Evolutionary conservation across 176 grass and related monocot genomes (phyloP).

Genomic region (Ananas comosus): DNA sequence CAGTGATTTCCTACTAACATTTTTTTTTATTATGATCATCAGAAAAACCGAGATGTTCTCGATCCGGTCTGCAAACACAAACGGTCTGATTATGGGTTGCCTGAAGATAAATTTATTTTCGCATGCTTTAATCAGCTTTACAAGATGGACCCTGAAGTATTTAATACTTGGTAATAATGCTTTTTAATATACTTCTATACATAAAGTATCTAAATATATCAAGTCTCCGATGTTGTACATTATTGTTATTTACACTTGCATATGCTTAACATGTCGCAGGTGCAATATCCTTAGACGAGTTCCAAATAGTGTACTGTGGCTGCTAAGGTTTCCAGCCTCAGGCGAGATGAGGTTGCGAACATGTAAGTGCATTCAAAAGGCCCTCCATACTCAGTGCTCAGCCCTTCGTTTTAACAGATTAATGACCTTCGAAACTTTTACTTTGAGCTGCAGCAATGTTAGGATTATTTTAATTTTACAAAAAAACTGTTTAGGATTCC

Average conservation of each 20-base stretch:
- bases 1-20: too few species aligned
- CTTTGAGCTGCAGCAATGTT: too few species aligned
- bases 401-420: background rate
- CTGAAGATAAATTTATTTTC: slow-evolving; percentile 82
- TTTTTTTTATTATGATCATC: slow-evolving; percentile 16
- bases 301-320: slow-evolving; percentile 71
- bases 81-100: slow-evolving; percentile 73
- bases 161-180: slow-evolving; percentile 56
- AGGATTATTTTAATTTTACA: background rate
- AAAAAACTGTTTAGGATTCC: background rate
- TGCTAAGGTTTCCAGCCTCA: slow-evolving; percentile 72
- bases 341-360: slow-evolving; percentile 70
- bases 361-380: slow-evolving; percentile 40
- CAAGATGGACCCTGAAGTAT: slow-evolving; percentile 94
- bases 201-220: background rate
- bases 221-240: background rate
- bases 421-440: too few species aligned
- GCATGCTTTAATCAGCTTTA: slow-evolving; percentile 96
- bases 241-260: background rate
- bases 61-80: slow-evolving; percentile 45
- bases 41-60: slow-evolving; percentile 72
- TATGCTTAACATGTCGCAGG: slow-evolving; percentile 26
- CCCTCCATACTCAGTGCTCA: background rate
- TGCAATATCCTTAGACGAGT: slow-evolving; percentile 86
- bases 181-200: background rate